phyloP scores from a whole-genome alignment of 2,329 filamentous ascomycete genomes.

The Clonostachys sp. region DNA sequence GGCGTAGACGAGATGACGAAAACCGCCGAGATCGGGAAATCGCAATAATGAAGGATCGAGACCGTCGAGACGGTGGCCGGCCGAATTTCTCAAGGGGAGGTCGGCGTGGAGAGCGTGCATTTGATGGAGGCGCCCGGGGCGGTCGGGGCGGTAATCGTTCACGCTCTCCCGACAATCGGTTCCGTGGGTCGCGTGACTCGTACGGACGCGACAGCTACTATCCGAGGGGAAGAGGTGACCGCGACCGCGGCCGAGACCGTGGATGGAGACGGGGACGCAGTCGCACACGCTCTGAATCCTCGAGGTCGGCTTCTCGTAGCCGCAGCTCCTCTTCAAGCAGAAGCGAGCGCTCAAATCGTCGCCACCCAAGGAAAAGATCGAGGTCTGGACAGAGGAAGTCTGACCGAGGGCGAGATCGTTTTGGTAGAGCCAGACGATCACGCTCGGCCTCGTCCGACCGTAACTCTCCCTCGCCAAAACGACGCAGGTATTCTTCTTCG shows the following conservation, averaged over 20 bases:
- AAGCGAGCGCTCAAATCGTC: conserved; percentile 4
- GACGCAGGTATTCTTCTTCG: conserved; percentile 43
- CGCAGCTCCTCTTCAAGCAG: conserved; percentile 19
- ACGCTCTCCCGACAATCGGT: conserved; percentile 39
- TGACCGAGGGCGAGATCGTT: conserved; percentile 12
- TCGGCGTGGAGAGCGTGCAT: conserved; percentile 46
- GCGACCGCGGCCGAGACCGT: conserved; percentile 33
- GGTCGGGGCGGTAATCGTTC: conserved; percentile 33
- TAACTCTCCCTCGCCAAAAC: conserved; percentile 40
- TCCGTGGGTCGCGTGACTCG: conserved; percentile 34
- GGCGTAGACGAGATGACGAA: conserved; percentile 66
- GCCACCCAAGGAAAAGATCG: conserved; percentile 30
- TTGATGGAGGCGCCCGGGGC: conserved; percentile 38
- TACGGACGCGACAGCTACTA: conserved; percentile 49
- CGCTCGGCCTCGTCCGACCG: conserved; percentile 28
- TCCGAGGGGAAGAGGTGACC: conserved; percentile 38
- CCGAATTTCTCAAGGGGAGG: conserved; percentile 50
- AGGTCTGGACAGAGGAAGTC: conserved; percentile 20
- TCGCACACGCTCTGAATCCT: conserved; percentile 25
- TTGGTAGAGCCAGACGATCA: conserved; percentile 14
- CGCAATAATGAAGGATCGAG: conserved; percentile 61
- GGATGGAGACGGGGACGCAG: conserved; percentile 14
- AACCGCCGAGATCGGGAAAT: conserved; percentile 68
- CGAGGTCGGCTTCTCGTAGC: conserved; percentile 25
- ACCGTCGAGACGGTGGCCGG: conserved; percentile 49